Evolutionary conservation across 2,329 filamentous ascomycete genomes (phyloP).

Genomic region (Immersiporthe knoxdaviesiana): DNA sequence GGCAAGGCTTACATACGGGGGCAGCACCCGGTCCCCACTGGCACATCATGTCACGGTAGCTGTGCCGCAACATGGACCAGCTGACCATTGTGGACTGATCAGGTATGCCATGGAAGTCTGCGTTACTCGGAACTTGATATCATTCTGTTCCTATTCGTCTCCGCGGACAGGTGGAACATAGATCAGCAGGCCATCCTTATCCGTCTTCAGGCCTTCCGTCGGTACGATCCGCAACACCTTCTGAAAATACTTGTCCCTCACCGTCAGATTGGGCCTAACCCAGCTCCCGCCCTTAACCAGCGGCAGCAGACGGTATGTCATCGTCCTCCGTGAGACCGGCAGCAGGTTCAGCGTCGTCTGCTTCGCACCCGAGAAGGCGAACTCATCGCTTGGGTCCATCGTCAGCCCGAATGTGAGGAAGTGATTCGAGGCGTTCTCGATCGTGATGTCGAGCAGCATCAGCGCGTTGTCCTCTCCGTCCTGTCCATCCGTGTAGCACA

Average conservation of each 20-base stretch:
- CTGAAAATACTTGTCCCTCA: constrained; percentile 90
- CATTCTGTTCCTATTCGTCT: constrained; percentile 28
- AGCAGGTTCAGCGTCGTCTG: constrained; percentile 78
- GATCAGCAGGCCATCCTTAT: constrained; percentile 66
- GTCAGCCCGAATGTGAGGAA: constrained; percentile 89
- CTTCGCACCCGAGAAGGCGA: constrained; percentile 91
- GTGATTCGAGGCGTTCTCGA: constrained; percentile 94
- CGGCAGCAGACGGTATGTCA: constrained; percentile 77
- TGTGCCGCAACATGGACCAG: neutral
- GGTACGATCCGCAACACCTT: constrained; percentile 82
- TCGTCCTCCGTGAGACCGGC: constrained; percentile 74
- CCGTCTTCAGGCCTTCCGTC: constrained; percentile 70
- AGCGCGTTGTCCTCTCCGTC: constrained; percentile 39
- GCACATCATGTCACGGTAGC: neutral
- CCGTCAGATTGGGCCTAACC: constrained; percentile 73
- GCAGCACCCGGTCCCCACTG: neutral
- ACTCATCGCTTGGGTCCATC: constrained; percentile 91
- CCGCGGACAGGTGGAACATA: constrained; percentile 56
- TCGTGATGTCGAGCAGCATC: constrained; percentile 59
- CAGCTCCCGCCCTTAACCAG: constrained; percentile 62
- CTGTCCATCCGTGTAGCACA: constrained; percentile 46
- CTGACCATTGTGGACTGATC: constrained; percentile 32
- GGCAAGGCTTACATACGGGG: neutral
- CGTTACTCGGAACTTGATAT: neutral
- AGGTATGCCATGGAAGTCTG: neutral